Conservation (phyloP, 2,329 filamentous ascomycete species). For the Monosporascus sp. region DNA sequence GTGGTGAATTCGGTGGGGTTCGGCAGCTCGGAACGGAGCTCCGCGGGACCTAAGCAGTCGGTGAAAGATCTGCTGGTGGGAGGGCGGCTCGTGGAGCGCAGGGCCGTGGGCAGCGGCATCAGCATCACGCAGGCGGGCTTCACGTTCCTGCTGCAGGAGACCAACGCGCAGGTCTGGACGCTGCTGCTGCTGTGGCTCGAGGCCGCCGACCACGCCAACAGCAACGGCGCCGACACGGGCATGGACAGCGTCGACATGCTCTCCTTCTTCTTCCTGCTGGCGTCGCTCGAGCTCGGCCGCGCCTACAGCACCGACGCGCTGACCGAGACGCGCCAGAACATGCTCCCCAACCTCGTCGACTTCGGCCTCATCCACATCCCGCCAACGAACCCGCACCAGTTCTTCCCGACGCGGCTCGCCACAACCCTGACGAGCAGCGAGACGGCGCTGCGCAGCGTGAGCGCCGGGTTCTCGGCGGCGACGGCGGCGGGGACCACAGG, state of each 20-base stretch:
- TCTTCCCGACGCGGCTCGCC: slow-evolving; percentile 88
- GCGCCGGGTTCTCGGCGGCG: slow-evolving; percentile 63
- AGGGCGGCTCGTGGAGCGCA: slow-evolving; percentile 70
- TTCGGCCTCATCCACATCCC: slow-evolving; percentile 86
- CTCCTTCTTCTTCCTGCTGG: slow-evolving; percentile 92
- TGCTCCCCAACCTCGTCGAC: slow-evolving; percentile 85
- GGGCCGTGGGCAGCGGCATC: slow-evolving; percentile 38
- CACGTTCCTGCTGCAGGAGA: slow-evolving; percentile 88
- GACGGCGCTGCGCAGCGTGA: slow-evolving; percentile 63
- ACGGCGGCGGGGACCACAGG: slow-evolving; percentile 28
- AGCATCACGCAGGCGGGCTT: slow-evolving; percentile 91
- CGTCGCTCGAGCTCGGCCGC: slow-evolving; percentile 84
- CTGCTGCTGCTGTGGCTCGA: slow-evolving; percentile 90
- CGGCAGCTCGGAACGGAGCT: slow-evolving; percentile 30
- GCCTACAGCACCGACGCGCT: slow-evolving; percentile 85
- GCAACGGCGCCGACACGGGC: slow-evolving; percentile 21
- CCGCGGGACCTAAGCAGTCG: slow-evolving; percentile 59
- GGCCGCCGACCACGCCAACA: slow-evolving; percentile 55
- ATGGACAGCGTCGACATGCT: slow-evolving; percentile 92
- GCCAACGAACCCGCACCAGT: slow-evolving; percentile 51
- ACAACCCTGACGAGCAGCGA: slow-evolving; percentile 81
- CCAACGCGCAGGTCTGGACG: slow-evolving; percentile 96
- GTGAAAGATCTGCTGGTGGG: slow-evolving; percentile 80
- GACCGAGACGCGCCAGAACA: slow-evolving; percentile 73
- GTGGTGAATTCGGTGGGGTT: slow-evolving; percentile 74